Conservation (phyloP, 2,329 filamentous ascomycete species). For the Helminthosporium solani region DNA sequence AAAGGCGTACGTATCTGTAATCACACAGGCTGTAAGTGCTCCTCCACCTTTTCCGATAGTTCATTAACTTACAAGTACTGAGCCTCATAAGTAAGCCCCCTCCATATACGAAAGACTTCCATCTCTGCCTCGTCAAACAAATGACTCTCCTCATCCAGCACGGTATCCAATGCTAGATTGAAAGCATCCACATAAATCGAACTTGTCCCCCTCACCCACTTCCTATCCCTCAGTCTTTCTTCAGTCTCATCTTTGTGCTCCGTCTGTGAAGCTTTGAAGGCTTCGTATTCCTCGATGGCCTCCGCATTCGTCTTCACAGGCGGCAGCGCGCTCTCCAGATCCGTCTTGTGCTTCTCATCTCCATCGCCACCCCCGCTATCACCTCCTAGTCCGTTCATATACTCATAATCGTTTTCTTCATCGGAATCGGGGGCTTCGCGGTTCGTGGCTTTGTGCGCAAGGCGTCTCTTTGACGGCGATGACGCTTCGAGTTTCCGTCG, state of each 20-base stretch:
- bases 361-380: slow-evolving; percentile 24
- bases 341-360: slow-evolving; percentile 54
- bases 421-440: slow-evolving; percentile 45
- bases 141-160: slow-evolving; percentile 83
- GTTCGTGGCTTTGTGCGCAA: slow-evolving; percentile 18
- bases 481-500: slow-evolving; percentile 39
- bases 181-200: slow-evolving; percentile 98
- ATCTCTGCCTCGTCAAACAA: slow-evolving; percentile 80
- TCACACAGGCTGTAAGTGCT: no score
- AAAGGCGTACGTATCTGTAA: slow-evolving; percentile 83
- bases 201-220: slow-evolving; percentile 74
- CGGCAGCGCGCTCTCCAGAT: slow-evolving; percentile 71
- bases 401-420: slow-evolving; percentile 37
- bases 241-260: slow-evolving; percentile 44
- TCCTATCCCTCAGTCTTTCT: slow-evolving; percentile 56
- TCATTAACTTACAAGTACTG: slow-evolving; percentile 75
- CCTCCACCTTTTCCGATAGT: neutral
- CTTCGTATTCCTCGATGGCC: slow-evolving; percentile 79
- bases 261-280: slow-evolving; percentile 59
- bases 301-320: slow-evolving; percentile 63
- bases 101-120: slow-evolving; percentile 76
- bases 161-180: slow-evolving; percentile 85
- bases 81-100: slow-evolving; percentile 71
- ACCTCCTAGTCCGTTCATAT: slow-evolving; percentile 20
- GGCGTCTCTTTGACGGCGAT: slow-evolving; percentile 21